These are phyloP conservation scores for Amylocystis lapponica DNA, from an alignment of 768 basidiomycete species.

Conservation along the genomic window DNA sequence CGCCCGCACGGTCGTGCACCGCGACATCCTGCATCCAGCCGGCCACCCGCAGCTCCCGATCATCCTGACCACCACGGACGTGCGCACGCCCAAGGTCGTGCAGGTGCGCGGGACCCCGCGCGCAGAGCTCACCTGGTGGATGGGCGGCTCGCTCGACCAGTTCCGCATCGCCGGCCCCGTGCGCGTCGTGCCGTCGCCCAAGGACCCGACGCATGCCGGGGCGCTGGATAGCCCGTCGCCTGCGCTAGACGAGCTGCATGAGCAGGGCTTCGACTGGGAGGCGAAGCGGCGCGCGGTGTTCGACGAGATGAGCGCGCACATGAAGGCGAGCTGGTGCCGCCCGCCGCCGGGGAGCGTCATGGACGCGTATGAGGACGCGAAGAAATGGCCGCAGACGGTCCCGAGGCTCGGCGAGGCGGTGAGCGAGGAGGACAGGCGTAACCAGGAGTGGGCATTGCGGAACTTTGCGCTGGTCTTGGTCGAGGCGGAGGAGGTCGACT, in stretches of 20 bases:
- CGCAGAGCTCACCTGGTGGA: constrained; percentile 74
- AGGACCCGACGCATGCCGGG: constrained; percentile 29
- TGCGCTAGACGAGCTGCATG: constrained; percentile 15
- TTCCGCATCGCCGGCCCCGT: constrained; percentile 62
- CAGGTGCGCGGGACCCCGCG: constrained; percentile 45
- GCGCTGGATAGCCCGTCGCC: constrained; percentile 13
- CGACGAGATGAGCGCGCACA: constrained; percentile 46
- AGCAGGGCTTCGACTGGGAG: constrained; percentile 55
- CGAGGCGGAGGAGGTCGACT: constrained; percentile 68
- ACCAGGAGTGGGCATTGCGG: constrained; percentile 47
- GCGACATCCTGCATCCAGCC: constrained; percentile 45
- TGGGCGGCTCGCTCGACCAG: constrained; percentile 59
- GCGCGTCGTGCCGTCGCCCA: constrained; percentile 49
- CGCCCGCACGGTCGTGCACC: constrained; percentile 63
- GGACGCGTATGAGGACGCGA: constrained; percentile 47
- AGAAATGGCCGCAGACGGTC: constrained; percentile 54
- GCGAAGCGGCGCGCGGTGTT: constrained; percentile 54
- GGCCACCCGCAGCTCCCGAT: constrained; percentile 46
- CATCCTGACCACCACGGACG: constrained; percentile 63
- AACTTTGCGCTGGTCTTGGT: constrained; percentile 72
- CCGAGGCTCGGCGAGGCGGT: constrained; percentile 37
- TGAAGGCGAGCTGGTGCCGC: constrained; percentile 70
- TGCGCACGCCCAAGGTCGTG: constrained; percentile 61
- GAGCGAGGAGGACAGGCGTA: constrained; percentile 37
- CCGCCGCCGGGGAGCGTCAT: constrained; percentile 59